These are phyloP conservation scores for Panaeolus cyanescens DNA, from an alignment of 768 basidiomycete species.

Conservation along the genomic window DNA sequence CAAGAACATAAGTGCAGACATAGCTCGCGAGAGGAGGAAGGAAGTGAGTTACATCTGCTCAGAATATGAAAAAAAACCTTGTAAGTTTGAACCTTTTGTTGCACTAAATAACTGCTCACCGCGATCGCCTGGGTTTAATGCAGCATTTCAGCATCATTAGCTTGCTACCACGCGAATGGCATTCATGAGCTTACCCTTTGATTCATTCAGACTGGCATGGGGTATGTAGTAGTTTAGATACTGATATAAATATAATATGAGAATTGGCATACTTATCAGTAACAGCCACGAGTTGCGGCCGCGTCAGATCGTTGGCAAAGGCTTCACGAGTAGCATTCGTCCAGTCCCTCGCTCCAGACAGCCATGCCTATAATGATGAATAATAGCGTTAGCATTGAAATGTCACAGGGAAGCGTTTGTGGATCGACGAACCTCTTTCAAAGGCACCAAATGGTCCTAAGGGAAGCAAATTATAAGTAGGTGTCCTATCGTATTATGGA, in stretches of 20 bases:
- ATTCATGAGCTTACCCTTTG: conserved; percentile 48
- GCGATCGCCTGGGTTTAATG: conserved; percentile 47
- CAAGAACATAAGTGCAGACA: conserved; percentile 53
- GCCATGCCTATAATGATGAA: conserved; percentile 42
- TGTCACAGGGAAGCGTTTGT: not conserved
- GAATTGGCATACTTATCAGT: conserved; percentile 30
- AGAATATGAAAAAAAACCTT: not conserved
- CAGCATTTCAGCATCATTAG: not conserved
- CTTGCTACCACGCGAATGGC: not conserved
- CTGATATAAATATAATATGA: not conserved
- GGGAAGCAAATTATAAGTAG: not conserved
- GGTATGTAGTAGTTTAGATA: not conserved
- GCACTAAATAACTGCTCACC: not conserved
- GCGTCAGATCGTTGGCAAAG: conserved; percentile 56
- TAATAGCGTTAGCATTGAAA: not conserved
- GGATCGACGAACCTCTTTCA: conserved; percentile 42
- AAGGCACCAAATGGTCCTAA: conserved; percentile 55
- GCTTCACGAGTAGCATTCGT: conserved; percentile 49
- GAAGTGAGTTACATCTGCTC: conserved; percentile 37
- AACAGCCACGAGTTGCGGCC: conserved; percentile 58
- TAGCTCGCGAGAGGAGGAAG: conserved; percentile 50
- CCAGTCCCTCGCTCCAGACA: conserved; percentile 56
- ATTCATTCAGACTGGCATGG: conserved; percentile 36
- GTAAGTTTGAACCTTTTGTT: not conserved
- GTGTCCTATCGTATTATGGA: not conserved